phyloP scores from a whole-genome alignment of 2,329 filamentous ascomycete species.

The Graphium sp. region DNA sequence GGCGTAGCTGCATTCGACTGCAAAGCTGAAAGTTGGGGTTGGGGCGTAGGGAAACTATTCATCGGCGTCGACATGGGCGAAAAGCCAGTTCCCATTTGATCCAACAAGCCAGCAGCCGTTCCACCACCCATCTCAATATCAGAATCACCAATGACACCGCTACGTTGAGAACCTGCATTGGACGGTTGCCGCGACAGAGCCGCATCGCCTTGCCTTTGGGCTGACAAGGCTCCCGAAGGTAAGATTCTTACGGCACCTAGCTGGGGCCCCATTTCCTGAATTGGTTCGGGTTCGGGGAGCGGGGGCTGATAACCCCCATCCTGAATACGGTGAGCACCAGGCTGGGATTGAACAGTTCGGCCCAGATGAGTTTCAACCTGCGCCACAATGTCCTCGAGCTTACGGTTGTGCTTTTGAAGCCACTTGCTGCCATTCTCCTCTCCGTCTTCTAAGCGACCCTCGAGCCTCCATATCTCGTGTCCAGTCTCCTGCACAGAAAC shows the following conservation, averaged over 20 bases:
- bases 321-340: conserved; percentile 53
- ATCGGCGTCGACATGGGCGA: conserved; percentile 43
- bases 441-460: conserved; percentile 32
- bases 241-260: too few relatives aligned
- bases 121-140: conserved; percentile 49
- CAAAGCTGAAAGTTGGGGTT: conserved; percentile 35
- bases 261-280: conserved; percentile 10
- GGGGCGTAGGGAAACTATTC: conserved; percentile 31
- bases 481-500: conserved; percentile 43
- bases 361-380: conserved; percentile 59
- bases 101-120: conserved; percentile 47
- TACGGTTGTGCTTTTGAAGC: conserved; percentile 27
- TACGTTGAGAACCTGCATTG: conserved; percentile 36
- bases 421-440: conserved; percentile 25
- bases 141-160: conserved; percentile 37
- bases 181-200: conserved; percentile 31
- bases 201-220: conserved; percentile 12
- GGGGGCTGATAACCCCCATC: conserved; percentile 61
- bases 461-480: conserved; percentile 45
- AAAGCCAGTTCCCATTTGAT: conserved; percentile 49
- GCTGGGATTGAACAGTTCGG: conserved; percentile 46
- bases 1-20: conserved; percentile 43
- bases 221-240: conserved; percentile 4
- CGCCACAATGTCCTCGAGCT: conserved; percentile 55
- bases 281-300: conserved; percentile 23